Percentiles rank a stretch among this genome's conserved stretches.
These are phyloP conservation scores for Cinnamomum chago DNA, from an alignment of 164 flowering plant species.

Conservation along the genomic window DNA sequence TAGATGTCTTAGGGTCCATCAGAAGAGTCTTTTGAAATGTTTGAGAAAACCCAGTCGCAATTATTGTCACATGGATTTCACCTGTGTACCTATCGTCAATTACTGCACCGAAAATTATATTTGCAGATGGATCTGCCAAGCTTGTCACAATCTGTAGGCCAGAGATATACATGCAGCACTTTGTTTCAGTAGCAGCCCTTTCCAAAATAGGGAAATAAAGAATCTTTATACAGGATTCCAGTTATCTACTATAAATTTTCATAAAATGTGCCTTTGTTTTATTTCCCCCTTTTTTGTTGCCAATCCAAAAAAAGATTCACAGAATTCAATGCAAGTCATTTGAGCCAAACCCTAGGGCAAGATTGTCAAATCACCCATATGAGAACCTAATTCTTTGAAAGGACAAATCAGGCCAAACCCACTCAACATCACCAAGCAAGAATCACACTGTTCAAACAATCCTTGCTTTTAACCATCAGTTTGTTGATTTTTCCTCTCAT, in stretches of 20 bases:
- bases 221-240: background rate
- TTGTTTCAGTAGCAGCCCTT: background rate
- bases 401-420: background rate
- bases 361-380: background rate
- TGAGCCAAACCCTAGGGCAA: background rate
- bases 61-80: slow-evolving; percentile 21
- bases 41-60: slow-evolving; percentile 26
- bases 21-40: slow-evolving; percentile 22
- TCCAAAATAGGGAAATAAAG: background rate
- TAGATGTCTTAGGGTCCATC: slow-evolving; percentile 22
- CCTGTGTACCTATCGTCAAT: slow-evolving; percentile 25
- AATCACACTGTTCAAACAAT: background rate
- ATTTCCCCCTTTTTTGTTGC: too few relatives aligned
- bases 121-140: slow-evolving; percentile 24
- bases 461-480: background rate
- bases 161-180: background rate
- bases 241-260: background rate
- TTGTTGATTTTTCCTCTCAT: background rate
- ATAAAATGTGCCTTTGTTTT: too few relatives aligned
- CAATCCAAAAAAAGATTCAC: too few relatives aligned
- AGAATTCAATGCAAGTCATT: too few relatives aligned
- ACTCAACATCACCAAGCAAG: background rate
- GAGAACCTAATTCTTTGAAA: background rate
- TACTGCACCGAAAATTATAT: slow-evolving; percentile 27
- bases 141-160: slow-evolving; percentile 22